Evolutionary conservation across 257 asterid species (phyloP).

Genomic region (Gentiana dahurica): DNA sequence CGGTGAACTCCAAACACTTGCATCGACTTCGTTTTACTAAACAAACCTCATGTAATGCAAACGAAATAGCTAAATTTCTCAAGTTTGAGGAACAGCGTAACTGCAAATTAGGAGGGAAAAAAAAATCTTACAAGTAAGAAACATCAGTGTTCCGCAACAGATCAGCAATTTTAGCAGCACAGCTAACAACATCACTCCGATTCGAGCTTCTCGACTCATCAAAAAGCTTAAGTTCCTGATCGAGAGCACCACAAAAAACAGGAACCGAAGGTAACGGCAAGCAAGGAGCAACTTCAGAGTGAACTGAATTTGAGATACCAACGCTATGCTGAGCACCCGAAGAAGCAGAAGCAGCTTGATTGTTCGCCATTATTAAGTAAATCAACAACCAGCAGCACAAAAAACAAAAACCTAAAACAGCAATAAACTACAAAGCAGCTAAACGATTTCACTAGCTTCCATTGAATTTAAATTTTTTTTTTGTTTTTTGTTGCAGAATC

Average conservation of each 20-base stretch:
- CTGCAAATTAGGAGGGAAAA: background rate
- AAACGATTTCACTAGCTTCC: background rate
- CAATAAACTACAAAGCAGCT: background rate
- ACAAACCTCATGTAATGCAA: too few species aligned
- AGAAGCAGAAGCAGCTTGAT: background rate
- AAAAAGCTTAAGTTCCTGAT: constrained; percentile 61
- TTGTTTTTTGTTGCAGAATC: background rate
- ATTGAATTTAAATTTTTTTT: constrained; percentile 3
- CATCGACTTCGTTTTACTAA: too few species aligned
- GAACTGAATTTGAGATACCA: constrained; percentile 69
- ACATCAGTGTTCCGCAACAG: constrained; percentile 73
- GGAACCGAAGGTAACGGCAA: constrained; percentile 92
- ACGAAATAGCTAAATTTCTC: too few species aligned
- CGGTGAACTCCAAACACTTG: too few species aligned
- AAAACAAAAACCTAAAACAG: background rate
- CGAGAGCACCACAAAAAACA: constrained; percentile 81
- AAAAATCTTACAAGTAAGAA: constrained; percentile 70
- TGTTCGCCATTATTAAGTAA: constrained; percentile 42
- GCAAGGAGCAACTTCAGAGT: constrained; percentile 79
- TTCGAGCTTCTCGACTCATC: constrained; percentile 46
- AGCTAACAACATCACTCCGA: constrained; percentile 34
- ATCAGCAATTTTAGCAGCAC: constrained; percentile 60
- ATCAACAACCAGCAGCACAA: constrained; percentile 9
- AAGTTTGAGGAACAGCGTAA: too few species aligned
- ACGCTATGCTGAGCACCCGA: constrained; percentile 37